Evolutionary conservation across 148 eudicot genomes (phyloP).

Genomic region (Chenopodium suecicum): DNA sequence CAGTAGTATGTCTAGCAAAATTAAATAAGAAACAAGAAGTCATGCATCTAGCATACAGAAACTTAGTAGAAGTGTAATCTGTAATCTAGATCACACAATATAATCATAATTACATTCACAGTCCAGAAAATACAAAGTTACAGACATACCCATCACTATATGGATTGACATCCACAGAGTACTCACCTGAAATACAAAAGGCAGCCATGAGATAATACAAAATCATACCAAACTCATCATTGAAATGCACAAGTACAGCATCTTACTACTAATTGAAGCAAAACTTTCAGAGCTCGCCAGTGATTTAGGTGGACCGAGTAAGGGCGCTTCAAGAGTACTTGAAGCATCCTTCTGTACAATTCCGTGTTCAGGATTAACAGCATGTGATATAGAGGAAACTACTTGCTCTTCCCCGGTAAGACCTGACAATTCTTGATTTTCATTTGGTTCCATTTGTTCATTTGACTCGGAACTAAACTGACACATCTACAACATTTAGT

Average conservation of each 20-base stretch:
- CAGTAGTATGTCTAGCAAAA: conserved; percentile 28
- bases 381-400: conserved; percentile 23
- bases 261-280: conserved; percentile 58
- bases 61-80: neutral
- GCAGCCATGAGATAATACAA: neutral
- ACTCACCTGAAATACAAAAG: conserved; percentile 56
- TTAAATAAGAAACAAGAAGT: conserved; percentile 15
- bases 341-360: conserved; percentile 31
- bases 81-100: neutral
- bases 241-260: conserved; percentile 4
- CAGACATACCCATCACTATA: conserved; percentile 48
- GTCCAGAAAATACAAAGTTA: neutral
- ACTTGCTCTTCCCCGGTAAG: conserved; percentile 21
- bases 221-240: conserved; percentile 6
- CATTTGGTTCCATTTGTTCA: conserved; percentile 43
- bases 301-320: conserved; percentile 33
- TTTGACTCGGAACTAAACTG: conserved; percentile 34
- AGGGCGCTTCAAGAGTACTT: conserved; percentile 29
- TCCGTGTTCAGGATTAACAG: conserved; percentile 31
- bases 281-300: conserved; percentile 53
- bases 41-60: conserved; percentile 5
- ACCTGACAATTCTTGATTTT: conserved; percentile 25
- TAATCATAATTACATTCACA: neutral
- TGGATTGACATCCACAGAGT: conserved; percentile 48
- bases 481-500: conserved; percentile 41